Conservation (phyloP, 257 asterid species). For the Fraxinus americana region DNA sequence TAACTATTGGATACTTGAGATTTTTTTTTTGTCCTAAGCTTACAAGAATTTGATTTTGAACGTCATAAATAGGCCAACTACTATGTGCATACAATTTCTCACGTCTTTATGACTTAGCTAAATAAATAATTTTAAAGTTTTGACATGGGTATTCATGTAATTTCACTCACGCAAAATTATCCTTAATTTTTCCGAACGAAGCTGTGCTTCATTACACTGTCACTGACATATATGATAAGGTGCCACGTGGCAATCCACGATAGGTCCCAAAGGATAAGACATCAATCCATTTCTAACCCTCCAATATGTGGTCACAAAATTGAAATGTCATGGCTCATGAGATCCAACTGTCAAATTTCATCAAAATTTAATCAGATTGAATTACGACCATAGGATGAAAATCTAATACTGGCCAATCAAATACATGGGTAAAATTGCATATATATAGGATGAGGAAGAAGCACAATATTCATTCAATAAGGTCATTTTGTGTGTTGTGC, state of each 20-base stretch:
- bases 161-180: not conserved
- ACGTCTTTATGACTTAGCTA: no score
- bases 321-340: not conserved
- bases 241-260: not conserved
- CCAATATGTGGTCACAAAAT: slow-evolving; percentile 22
- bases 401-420: not conserved
- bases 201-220: slow-evolving; percentile 2
- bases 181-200: not conserved
- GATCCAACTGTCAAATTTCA: slow-evolving; percentile 19
- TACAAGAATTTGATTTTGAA: no score
- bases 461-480: not conserved
- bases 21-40: no score
- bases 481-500: not conserved
- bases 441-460: slow-evolving; percentile 7
- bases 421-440: slow-evolving; percentile 3
- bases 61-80: no score
- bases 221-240: not conserved
- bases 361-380: not conserved
- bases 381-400: slow-evolving; percentile 5
- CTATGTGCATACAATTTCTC: no score
- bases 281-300: not conserved
- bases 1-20: no score
- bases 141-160: not conserved
- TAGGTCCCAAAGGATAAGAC: slow-evolving; percentile 17
- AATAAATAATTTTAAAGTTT: not conserved